A percentile compares a stretch with the other conserved stretches of the same genome.
Evolutionary conservation across 2,329 filamentous ascomycete species (phyloP).

Genomic region (Drechslerella dactyloides): DNA sequence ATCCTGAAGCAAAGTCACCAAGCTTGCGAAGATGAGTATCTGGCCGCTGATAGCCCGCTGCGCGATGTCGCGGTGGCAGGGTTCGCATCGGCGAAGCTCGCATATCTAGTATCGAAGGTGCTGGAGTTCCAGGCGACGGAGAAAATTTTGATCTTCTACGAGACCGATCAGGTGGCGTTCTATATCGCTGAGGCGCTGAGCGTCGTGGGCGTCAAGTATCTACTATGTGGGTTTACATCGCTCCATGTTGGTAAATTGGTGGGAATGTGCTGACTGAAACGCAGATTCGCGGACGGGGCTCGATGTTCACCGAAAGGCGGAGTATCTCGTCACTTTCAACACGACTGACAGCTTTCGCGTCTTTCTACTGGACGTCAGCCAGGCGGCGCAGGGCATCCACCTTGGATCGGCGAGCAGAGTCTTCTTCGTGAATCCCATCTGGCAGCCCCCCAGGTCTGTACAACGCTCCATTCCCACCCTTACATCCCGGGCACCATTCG

Average conservation of each 20-base stretch:
- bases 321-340: conserved; percentile 82
- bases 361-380: conserved; percentile 86
- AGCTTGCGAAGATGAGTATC: conserved; percentile 13
- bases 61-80: conserved; percentile 71
- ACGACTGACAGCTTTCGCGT: conserved; percentile 73
- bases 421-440: conserved; percentile 87
- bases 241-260: neutral
- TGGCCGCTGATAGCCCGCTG: conserved; percentile 59
- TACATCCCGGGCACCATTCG: neutral
- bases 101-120: conserved; percentile 79
- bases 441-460: conserved; percentile 70
- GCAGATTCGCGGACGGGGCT: conserved; percentile 59
- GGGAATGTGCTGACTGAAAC: conserved; percentile 67
- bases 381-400: conserved; percentile 87
- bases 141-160: conserved; percentile 92
- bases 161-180: conserved; percentile 82
- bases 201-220: conserved; percentile 68
- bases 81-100: conserved; percentile 84
- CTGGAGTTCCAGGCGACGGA: conserved; percentile 71
- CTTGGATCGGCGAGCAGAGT: conserved; percentile 82
- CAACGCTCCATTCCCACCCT: neutral
- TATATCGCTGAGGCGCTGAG: conserved; percentile 86
- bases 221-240: conserved; percentile 62
- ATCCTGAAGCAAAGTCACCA: conserved; percentile 27
- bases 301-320: conserved; percentile 65